Conservation (phyloP, 108 stramenopile genomes). For the Skeletonema menzelii region DNA sequence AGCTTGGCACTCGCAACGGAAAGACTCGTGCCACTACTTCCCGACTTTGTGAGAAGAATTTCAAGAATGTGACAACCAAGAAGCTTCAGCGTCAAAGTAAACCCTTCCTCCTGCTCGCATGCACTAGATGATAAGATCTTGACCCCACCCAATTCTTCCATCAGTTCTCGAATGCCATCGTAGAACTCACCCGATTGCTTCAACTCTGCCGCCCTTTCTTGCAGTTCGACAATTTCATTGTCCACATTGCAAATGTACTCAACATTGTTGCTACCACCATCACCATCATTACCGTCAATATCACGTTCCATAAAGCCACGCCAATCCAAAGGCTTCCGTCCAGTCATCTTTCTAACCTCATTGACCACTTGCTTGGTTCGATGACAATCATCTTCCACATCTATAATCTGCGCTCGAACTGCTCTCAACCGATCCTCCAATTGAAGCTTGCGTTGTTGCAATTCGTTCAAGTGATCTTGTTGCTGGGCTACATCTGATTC, state of each 20-base stretch:
- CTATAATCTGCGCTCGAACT: conserved; percentile 21
- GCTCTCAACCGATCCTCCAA: conserved; percentile 24
- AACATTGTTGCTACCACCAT: too few relatives aligned
- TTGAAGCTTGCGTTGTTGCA: conserved; percentile 10
- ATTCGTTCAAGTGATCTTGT: conserved; percentile 35
- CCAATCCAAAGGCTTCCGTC: conserved; percentile 33
- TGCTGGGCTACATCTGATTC: conserved; percentile 40
- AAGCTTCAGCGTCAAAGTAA: conserved; percentile 29
- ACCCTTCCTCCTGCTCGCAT: conserved; percentile 14
- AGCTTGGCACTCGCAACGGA: conserved; percentile 41
- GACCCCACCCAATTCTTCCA: conserved; percentile 69
- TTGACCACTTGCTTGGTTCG: conserved; percentile 19
- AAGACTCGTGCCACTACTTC: neutral
- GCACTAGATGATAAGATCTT: conserved; percentile 40
- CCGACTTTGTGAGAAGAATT: conserved; percentile 15
- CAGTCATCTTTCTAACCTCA: conserved; percentile 32
- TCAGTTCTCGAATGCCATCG: conserved; percentile 53
- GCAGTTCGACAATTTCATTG: conserved; percentile 30
- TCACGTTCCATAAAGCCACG: neutral
- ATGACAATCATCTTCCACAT: conserved; percentile 22
- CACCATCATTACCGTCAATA: neutral
- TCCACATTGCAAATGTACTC: conserved; percentile 22
- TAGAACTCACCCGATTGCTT: conserved; percentile 55
- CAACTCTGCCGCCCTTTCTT: conserved; percentile 48
- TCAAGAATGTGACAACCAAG: conserved; percentile 47